Base-by-base conservation (phyloP, 768 basidiomycete species). In the Podaxis sp. region DNA sequence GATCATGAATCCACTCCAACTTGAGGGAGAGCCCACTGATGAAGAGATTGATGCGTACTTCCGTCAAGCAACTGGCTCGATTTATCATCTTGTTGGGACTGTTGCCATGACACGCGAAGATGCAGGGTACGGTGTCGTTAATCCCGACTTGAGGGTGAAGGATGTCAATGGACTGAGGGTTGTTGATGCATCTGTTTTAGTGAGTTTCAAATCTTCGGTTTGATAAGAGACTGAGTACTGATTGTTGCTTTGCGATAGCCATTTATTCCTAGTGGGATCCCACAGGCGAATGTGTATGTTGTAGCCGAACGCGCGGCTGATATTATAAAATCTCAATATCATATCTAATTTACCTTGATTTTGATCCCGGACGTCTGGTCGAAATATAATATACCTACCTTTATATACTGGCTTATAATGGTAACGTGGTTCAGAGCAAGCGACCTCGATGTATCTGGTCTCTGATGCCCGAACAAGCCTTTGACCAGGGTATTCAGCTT, bases 121-220 rank as follows among this genome's bases (percentile, higher is more conserved):
- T 48, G 74, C 73, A 1, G 56, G 63, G 7, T 67, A 55, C 28
- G 64, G 64, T 44, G 64, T 65, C 1, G 64, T 61, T 13, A 56
- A 65, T 33, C 59, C 64, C 33, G 68, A 76, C 48, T 66, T 79
- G 51, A 64, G 57, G 38, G 73, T 80, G 19, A 77, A 78, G 67
- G 74, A 73, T 4, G 66, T 74, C 2, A 52, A 42, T 1, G 77
- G 75, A 1, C 54, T 80, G 19, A 66, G 77, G 17, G 67, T 80
- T 22, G 74, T 79, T 17, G 77, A 80, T 69, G 72, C 74, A n/a
- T 76, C 76, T 28, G 68, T 79, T 33, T 61, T 54, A 15, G 39
- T 51, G 11, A 52, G 57, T 38, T 39, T 33, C 26, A 3, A 24
- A 8, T 42, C 4, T 17, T 26, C 13, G 46, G 28, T 28, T 58